phyloP scores from a whole-genome alignment of 2,329 filamentous ascomycete genomes.

The Paracamarosporium sp. region DNA sequence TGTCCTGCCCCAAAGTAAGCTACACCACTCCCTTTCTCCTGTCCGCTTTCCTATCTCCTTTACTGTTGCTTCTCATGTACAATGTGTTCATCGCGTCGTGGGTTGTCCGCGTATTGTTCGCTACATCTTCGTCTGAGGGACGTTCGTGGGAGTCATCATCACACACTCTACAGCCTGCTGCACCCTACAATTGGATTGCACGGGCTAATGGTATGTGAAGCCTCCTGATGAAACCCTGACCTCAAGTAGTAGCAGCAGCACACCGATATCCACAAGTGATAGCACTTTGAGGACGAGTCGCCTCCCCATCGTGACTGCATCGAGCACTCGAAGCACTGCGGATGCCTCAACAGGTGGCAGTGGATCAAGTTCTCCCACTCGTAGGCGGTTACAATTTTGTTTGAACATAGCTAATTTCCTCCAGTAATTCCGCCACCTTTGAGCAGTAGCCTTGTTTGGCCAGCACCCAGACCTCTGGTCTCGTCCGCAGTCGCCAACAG shows the following conservation, averaged over 20 bases:
- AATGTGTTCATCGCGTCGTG: slow-evolving; percentile 23
- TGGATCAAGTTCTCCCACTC: neutral
- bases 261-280: slow-evolving; percentile 14
- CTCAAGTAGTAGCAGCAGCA: slow-evolving; percentile 19
- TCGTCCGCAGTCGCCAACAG: neutral
- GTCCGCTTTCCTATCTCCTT: slow-evolving; percentile 23
- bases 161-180: slow-evolving; percentile 3
- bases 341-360: neutral
- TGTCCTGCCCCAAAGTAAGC: slow-evolving; percentile 46
- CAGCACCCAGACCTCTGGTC: slow-evolving; percentile 16
- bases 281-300: slow-evolving; percentile 18
- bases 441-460: slow-evolving; percentile 7
- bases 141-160: neutral
- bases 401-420: slow-evolving; percentile 4
- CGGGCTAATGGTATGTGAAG: slow-evolving; percentile 38
- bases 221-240: slow-evolving; percentile 8
- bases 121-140: neutral
- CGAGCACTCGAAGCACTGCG: slow-evolving; percentile 5
- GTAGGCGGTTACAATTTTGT: neutral
- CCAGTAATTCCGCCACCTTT: slow-evolving; percentile 15
- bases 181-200: slow-evolving; percentile 24
- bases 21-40: slow-evolving; percentile 23
- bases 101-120: slow-evolving; percentile 6
- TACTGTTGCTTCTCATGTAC: slow-evolving; percentile 27
- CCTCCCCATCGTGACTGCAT: slow-evolving; percentile 6